These are phyloP conservation scores for Lentinus tigrinus DNA, from an alignment of 768 basidiomycete genomes.

Conservation along the genomic window DNA sequence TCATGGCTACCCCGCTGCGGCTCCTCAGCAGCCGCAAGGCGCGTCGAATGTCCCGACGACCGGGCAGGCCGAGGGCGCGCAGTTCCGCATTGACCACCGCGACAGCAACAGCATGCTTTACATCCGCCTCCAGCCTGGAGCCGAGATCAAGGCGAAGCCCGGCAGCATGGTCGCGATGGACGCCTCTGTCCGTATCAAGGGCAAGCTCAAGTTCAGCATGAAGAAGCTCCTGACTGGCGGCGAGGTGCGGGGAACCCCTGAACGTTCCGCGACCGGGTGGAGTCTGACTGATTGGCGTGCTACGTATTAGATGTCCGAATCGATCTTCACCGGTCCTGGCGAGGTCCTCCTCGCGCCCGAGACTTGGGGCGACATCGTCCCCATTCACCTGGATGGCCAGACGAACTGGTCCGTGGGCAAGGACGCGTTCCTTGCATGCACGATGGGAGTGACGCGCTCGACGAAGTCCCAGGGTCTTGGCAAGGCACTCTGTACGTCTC, in stretches of 20 bases:
- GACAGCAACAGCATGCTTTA: slow-evolving; percentile 34
- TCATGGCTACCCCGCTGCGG: not conserved
- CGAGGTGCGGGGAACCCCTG: slow-evolving; percentile 19
- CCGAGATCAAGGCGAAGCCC: slow-evolving; percentile 31
- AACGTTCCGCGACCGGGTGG: not conserved
- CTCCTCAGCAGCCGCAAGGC: not conserved
- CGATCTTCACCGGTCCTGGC: slow-evolving; percentile 30
- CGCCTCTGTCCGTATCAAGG: slow-evolving; percentile 29
- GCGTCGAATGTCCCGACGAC: slow-evolving; percentile 16
- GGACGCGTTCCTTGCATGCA: slow-evolving; percentile 32
- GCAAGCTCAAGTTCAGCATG: slow-evolving; percentile 29
- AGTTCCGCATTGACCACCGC: slow-evolving; percentile 30
- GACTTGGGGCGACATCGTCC: slow-evolving; percentile 35
- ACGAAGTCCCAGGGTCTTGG: slow-evolving; percentile 30
- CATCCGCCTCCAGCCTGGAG: slow-evolving; percentile 28
- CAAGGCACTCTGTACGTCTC: slow-evolving; percentile 30
- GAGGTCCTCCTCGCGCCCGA: slow-evolving; percentile 33
- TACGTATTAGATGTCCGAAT: slow-evolving; percentile 25
- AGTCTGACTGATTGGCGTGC: not conserved
- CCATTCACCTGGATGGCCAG: slow-evolving; percentile 29
- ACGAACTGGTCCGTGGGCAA: slow-evolving; percentile 29
- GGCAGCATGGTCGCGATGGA: slow-evolving; percentile 36
- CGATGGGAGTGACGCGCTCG: slow-evolving; percentile 23
- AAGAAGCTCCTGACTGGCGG: slow-evolving; percentile 31
- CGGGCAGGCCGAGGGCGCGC: slow-evolving; percentile 27